Percentiles rank a stretch among this genome's conserved stretches.
These are phyloP conservation scores for Penicillium odoratum DNA, from an alignment of 495 filamentous ascomycete species.

Conservation along the genomic window DNA sequence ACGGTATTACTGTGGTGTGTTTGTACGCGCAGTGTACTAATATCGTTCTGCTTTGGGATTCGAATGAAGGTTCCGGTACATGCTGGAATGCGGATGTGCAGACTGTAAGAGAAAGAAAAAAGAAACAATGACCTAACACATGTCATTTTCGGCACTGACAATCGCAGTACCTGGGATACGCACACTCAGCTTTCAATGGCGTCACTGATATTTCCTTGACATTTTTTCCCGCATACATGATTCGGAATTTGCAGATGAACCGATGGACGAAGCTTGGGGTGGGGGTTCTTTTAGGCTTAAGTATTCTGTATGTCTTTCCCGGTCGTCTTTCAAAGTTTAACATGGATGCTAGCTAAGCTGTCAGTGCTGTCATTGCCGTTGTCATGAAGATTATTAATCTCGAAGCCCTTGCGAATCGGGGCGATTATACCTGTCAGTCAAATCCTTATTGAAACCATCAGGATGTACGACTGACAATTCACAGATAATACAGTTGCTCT, in stretches of 20 bases:
- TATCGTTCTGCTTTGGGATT: not conserved
- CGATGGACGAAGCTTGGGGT: constrained; percentile 3
- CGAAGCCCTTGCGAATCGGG: not conserved
- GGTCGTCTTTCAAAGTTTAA: not conserved
- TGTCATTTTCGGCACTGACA: not conserved
- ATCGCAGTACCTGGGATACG: constrained; percentile 3
- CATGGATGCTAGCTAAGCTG: not conserved
- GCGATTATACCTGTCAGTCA: constrained; percentile 6
- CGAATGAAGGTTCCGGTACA: not conserved
- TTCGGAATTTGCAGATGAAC: constrained; percentile 3
- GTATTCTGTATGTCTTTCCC: not conserved
- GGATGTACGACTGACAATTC: not conserved
- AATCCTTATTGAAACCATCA: not conserved
- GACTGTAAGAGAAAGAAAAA: constrained; percentile 1
- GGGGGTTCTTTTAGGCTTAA: not conserved
- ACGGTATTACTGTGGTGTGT: not conserved
- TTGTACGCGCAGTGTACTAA: constrained; percentile 3
- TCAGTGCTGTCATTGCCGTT: constrained; percentile 2
- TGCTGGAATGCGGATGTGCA: constrained; percentile 7
- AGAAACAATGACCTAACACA: not conserved
- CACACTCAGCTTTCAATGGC: constrained; percentile 4
- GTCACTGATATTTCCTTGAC: constrained; percentile 1
- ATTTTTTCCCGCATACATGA: constrained; percentile 2
- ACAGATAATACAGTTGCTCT: constrained; percentile 4
- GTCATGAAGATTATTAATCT: constrained; percentile 4